A percentile compares a stretch with the other conserved stretches of the same genome.
Conservation (phyloP, 495 filamentous ascomycete species). For the Annulohypoxylon stygium region DNA sequence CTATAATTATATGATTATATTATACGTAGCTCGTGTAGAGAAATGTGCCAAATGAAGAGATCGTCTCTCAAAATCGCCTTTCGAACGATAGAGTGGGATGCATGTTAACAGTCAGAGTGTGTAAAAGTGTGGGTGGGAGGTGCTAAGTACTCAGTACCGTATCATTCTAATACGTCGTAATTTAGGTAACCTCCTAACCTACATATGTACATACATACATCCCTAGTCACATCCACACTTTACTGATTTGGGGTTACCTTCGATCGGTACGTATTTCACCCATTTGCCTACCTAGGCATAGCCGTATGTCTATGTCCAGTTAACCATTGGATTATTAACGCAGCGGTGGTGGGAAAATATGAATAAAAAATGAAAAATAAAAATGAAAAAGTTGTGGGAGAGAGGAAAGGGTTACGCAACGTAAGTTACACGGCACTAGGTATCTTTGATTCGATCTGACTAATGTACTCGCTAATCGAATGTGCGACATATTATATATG, state of each 20-base stretch:
- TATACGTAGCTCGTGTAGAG: slow-evolving; percentile 1
- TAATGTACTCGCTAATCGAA: slow-evolving; percentile 7
- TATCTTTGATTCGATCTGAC: neutral
- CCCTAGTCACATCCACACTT: neutral
- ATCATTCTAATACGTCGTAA: slow-evolving; percentile 16
- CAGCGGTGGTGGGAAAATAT: neutral
- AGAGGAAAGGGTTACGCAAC: neutral
- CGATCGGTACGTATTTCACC: neutral
- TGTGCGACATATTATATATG: slow-evolving; percentile 3
- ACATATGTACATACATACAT: slow-evolving; percentile 8
- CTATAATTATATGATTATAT: neutral
- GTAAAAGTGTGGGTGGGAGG: slow-evolving; percentile 1
- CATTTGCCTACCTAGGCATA: neutral
- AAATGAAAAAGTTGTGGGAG: neutral
- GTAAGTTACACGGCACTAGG: neutral
- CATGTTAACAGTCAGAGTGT: slow-evolving; percentile 5
- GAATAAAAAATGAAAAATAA: too few relatives aligned
- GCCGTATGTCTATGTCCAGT: neutral
- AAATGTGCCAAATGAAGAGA: slow-evolving; percentile 13
- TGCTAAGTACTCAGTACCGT: slow-evolving; percentile 11
- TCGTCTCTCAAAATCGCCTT: slow-evolving; percentile 9
- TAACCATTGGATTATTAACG: neutral
- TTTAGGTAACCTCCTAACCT: slow-evolving; percentile 21
- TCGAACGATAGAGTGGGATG: slow-evolving; percentile 13
- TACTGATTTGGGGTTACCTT: slow-evolving; percentile 7